These are phyloP conservation scores for Calonectria leucothoes DNA, from an alignment of 2,329 filamentous ascomycete genomes.

Conservation along the genomic window DNA sequence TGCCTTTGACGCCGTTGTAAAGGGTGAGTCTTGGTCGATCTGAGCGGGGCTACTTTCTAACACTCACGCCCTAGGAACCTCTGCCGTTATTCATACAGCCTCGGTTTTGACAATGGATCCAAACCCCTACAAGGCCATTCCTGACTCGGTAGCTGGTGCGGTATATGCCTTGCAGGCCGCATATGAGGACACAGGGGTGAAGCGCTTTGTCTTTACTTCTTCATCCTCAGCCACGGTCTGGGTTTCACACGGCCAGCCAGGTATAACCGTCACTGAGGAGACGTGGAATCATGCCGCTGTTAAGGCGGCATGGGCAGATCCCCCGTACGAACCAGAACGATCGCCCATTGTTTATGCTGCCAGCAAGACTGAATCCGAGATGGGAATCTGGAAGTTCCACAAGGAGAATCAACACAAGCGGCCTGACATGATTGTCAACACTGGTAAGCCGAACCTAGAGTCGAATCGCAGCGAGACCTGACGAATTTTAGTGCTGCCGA, in stretches of 20 bases:
- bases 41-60: slow-evolving; percentile 16
- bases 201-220: not conserved
- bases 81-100: not conserved
- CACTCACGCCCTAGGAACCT: slow-evolving; percentile 33
- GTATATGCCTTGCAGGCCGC: slow-evolving; percentile 41
- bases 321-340: slow-evolving; percentile 44
- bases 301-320: slow-evolving; percentile 47
- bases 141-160: slow-evolving; percentile 41
- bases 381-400: slow-evolving; percentile 48
- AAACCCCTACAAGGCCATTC: slow-evolving; percentile 50
- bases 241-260: not conserved
- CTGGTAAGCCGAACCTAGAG: not conserved
- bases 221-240: not conserved
- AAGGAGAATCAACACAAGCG: slow-evolving; percentile 27
- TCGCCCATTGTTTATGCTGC: slow-evolving; percentile 45
- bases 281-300: slow-evolving; percentile 39
- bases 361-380: slow-evolving; percentile 49
- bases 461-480: not conserved
- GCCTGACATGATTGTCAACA: slow-evolving; percentile 37
- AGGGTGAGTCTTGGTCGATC: not conserved
- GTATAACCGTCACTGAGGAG: not conserved
- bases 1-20: not conserved
- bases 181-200: not conserved
- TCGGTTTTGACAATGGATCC: slow-evolving; percentile 43
- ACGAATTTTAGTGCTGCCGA: slow-evolving; percentile 34